Evolutionary conservation across 1,284 basidiomycete genomes (phyloP).

Genomic region (Heterobasidion annosum): DNA sequence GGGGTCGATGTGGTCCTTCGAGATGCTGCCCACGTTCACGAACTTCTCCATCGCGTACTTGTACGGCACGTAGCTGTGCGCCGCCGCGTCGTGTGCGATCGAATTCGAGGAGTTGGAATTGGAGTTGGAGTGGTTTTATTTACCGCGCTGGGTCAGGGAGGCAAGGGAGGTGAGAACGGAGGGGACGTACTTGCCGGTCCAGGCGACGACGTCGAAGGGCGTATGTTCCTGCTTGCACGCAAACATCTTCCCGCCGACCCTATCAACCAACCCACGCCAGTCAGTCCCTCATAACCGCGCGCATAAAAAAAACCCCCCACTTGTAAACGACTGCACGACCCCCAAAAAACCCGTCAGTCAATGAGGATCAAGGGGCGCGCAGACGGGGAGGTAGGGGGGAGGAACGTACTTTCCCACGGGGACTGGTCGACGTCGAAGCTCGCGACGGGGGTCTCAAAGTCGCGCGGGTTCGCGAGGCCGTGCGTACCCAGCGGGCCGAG

Average conservation of each 20-base stretch:
- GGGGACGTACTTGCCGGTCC: conserved; percentile 48
- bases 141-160: too few species aligned
- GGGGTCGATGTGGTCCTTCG: conserved; percentile 57
- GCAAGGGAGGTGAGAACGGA: too few species aligned
- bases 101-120: not conserved
- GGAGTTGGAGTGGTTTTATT: not conserved
- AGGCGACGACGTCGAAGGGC: conserved; percentile 69
- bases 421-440: conserved; percentile 55
- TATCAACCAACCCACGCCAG: conserved; percentile 13
- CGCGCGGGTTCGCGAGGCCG: conserved; percentile 53
- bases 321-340: conserved; percentile 34
- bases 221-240: conserved; percentile 54
- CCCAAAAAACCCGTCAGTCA: too few species aligned
- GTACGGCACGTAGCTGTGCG: conserved; percentile 56
- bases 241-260: conserved; percentile 50
- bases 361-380: not conserved
- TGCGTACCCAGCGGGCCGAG: conserved; percentile 58
- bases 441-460: conserved; percentile 58
- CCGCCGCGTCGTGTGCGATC: not conserved
- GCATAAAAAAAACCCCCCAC: conserved; percentile 16
- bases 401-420: conserved; percentile 42
- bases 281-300: not conserved
- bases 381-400: too few species aligned
- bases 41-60: conserved; percentile 66
- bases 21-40: conserved; percentile 55